phyloP scores from a whole-genome alignment of 306 rosid species.

The Casuarina cunninghamiana region DNA sequence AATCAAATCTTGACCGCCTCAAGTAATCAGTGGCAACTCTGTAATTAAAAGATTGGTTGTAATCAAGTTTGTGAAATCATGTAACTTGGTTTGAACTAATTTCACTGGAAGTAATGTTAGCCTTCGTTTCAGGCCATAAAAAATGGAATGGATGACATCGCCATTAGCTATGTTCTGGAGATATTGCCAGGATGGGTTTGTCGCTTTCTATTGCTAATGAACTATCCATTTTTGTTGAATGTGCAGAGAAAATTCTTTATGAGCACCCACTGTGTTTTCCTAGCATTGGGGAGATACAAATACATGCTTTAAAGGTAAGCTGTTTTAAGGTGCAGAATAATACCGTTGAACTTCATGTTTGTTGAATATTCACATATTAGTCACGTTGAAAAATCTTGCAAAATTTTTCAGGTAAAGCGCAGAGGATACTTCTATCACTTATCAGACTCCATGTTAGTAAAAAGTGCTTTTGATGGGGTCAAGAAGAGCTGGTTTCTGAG shows the following conservation, averaged over 20 bases:
- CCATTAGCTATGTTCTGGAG: background rate
- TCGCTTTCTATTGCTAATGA: slow-evolving; percentile 10
- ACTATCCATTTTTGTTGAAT: background rate
- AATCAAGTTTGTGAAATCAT: background rate
- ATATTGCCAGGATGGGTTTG: background rate
- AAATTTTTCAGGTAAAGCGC: slow-evolving; percentile 40
- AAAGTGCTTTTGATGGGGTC: slow-evolving; percentile 27
- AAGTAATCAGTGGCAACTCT: background rate
- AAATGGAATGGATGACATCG: too few species aligned
- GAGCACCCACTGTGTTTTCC: slow-evolving; percentile 43
- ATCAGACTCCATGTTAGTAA: slow-evolving; percentile 41
- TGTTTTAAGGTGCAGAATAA: background rate
- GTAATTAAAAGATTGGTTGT: background rate
- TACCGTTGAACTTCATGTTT: background rate
- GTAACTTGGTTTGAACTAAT: background rate
- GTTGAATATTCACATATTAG: background rate
- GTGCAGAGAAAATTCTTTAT: slow-evolving; percentile 38
- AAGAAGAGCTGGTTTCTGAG: slow-evolving; percentile 33
- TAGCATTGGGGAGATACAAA: slow-evolving; percentile 28
- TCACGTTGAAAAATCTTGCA: background rate
- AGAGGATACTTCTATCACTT: slow-evolving; percentile 38
- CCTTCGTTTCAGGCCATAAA: background rate
- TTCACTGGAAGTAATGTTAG: background rate
- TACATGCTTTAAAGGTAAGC: slow-evolving; percentile 44
- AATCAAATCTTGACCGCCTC: background rate